Percentiles rank a stretch among this genome's conserved stretches.
Conservation (phyloP, 305 asterid species). For the Fraxinus platypoda region DNA sequence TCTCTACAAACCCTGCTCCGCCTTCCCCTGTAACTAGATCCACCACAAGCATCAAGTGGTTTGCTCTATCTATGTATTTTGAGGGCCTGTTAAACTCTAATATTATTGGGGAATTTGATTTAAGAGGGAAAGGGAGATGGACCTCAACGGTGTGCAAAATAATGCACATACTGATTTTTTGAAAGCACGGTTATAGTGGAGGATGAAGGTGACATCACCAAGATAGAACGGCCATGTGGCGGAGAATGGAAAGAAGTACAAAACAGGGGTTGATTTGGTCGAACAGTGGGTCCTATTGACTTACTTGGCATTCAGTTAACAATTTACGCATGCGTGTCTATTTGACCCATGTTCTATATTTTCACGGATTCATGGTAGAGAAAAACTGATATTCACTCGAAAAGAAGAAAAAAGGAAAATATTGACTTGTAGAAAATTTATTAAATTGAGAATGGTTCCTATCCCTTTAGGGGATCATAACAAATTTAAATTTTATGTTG, state of each 20-base stretch:
- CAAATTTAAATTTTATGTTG: neutral
- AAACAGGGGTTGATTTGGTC: neutral
- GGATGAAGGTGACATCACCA: neutral
- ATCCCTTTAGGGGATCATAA: neutral
- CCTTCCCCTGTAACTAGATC: neutral
- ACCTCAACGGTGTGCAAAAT: neutral
- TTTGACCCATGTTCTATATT: neutral
- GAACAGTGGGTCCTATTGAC: neutral
- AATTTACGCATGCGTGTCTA: neutral
- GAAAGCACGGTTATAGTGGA: neutral
- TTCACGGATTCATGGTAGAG: neutral
- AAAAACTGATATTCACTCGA: neutral
- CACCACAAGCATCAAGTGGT: neutral
- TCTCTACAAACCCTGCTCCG: neutral
- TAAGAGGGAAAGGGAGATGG: neutral
- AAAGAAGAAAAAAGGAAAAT: neutral
- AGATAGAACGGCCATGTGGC: neutral
- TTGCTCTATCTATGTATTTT: neutral
- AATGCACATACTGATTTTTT: neutral
- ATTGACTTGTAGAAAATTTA: neutral
- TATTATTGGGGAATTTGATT: neutral
- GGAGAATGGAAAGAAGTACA: neutral
- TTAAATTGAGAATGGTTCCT: neutral
- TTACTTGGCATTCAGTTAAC: neutral
- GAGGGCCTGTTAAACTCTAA: neutral